phyloP scores from a whole-genome alignment of 2,329 filamentous ascomycete genomes.

The Sclerotinia borealis region DNA sequence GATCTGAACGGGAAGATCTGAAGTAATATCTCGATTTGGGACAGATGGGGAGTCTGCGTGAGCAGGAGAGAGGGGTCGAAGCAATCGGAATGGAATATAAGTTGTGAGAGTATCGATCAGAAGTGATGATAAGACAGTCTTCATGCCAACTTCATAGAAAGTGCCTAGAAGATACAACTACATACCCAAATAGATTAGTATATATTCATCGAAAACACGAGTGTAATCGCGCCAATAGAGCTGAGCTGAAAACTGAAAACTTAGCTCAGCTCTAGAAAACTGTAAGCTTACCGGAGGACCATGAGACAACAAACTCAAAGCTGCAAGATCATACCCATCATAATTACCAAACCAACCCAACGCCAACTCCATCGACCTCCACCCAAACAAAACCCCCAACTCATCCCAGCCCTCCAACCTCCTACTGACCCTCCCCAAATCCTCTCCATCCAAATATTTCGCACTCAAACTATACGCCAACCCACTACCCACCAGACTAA shows the following conservation, averaged over 20 bases:
- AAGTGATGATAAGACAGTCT: slow-evolving; percentile 55
- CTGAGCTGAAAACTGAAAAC: slow-evolving; percentile 21
- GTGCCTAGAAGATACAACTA: slow-evolving; percentile 67
- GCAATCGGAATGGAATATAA: slow-evolving; percentile 66
- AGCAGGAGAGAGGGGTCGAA: slow-evolving; percentile 60
- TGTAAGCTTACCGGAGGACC: slow-evolving; percentile 56
- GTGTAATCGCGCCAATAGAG: neutral
- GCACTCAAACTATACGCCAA: slow-evolving; percentile 58
- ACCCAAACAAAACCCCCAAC: slow-evolving; percentile 46
- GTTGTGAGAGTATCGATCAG: slow-evolving; percentile 63
- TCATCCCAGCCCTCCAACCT: slow-evolving; percentile 56
- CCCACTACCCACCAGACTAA: slow-evolving; percentile 57
- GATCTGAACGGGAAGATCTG: slow-evolving; percentile 54
- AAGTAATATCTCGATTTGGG: slow-evolving; percentile 58
- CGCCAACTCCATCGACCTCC: slow-evolving; percentile 59
- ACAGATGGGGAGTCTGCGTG: slow-evolving; percentile 51
- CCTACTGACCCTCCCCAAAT: slow-evolving; percentile 63
- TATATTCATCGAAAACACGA: neutral
- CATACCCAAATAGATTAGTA: slow-evolving; percentile 2
- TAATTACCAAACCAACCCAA: slow-evolving; percentile 69
- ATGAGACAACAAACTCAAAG: slow-evolving; percentile 64
- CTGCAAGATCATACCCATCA: slow-evolving; percentile 65
- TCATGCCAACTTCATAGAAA: slow-evolving; percentile 67
- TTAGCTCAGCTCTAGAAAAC: slow-evolving; percentile 14
- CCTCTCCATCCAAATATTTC: slow-evolving; percentile 42